phyloP scores from a whole-genome alignment of 441 rosid species.

The Rhodomyrtus psidioides region DNA sequence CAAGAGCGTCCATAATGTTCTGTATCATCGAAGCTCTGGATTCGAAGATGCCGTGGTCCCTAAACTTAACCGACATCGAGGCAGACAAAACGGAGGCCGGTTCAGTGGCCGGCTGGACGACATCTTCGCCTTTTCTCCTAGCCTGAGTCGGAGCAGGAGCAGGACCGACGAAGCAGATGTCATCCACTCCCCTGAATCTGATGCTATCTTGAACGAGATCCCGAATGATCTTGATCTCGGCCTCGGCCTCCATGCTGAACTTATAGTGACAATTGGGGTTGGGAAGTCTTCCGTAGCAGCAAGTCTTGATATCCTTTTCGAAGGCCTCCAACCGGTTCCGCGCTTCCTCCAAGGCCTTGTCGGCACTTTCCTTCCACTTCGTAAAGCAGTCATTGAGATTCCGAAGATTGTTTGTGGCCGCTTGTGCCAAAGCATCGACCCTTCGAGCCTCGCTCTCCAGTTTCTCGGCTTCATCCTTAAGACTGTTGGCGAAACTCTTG shows the following conservation, averaged over 20 bases:
- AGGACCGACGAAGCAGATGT: too few species aligned
- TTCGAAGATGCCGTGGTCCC: not conserved
- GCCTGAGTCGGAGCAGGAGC: too few species aligned
- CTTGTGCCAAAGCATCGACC: fast-evolving
- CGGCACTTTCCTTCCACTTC: not conserved
- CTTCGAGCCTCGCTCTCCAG: fast-evolving
- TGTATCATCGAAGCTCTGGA: not conserved
- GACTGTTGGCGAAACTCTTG: not conserved
- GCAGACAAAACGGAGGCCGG: not conserved
- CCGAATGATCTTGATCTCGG: too few species aligned
- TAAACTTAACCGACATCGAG: not conserved
- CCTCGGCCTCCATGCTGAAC: too few species aligned
- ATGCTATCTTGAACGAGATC: too few species aligned
- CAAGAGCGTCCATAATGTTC: not conserved
- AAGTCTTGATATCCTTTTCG: too few species aligned
- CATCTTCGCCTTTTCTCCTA: too few species aligned
- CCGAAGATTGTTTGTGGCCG: not conserved
- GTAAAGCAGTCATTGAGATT: fast-evolving
- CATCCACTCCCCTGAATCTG: too few species aligned
- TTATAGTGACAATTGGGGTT: too few species aligned
- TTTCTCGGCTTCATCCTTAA: not conserved
- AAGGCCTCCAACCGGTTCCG: too few species aligned
- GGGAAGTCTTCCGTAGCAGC: too few species aligned
- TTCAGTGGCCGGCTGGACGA: too few species aligned
- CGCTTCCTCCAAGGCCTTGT: not conserved